Evolutionary conservation across 208 protist species (phyloP).

Genomic region (Leishmania major): DNA sequence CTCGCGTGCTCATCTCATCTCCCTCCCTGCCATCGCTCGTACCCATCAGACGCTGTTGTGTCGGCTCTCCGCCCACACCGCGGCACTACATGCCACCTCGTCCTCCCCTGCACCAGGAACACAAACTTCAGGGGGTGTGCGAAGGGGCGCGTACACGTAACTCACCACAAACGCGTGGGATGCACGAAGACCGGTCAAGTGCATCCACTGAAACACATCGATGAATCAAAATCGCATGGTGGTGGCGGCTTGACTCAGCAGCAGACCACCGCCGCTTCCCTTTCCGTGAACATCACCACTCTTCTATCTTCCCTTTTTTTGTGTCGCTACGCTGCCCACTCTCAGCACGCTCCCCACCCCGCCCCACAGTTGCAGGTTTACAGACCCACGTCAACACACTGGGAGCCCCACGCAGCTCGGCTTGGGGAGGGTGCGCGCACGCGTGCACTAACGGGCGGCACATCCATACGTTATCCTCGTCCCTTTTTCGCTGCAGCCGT

Average conservation of each 20-base stretch:
- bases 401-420: background rate
- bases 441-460: background rate
- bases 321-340: background rate
- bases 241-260: background rate
- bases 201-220: background rate
- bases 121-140: background rate
- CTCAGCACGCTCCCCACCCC: background rate
- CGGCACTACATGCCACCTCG: background rate
- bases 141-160: background rate
- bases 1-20: background rate
- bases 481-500: background rate
- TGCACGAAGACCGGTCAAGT: background rate
- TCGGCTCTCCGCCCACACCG: background rate
- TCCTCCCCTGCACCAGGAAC: background rate
- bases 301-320: background rate
- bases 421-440: background rate
- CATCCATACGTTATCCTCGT: background rate
- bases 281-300: background rate
- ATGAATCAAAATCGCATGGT: background rate
- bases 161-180: background rate
- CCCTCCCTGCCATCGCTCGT: background rate
- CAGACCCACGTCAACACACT: background rate
- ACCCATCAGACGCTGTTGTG: background rate
- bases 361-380: background rate
- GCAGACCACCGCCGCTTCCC: background rate